These are phyloP conservation scores for Sporothrix inflata DNA, from an alignment of 2,329 filamentous ascomycete species.

Conservation along the genomic window DNA sequence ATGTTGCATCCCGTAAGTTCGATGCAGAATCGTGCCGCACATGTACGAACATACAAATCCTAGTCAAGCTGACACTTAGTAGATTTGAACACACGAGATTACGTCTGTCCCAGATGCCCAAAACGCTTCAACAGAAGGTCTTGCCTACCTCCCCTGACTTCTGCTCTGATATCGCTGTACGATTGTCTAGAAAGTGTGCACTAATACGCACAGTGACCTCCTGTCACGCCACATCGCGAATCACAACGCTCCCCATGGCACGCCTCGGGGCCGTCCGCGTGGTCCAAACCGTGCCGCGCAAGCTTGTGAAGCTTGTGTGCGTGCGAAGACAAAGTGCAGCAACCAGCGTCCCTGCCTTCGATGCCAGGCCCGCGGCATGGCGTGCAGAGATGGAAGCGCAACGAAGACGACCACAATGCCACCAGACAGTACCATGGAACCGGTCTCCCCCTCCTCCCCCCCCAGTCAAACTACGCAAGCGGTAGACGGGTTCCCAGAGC, in stretches of 20 bases:
- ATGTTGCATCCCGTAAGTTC: background rate
- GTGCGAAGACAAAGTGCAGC: conserved; percentile 9
- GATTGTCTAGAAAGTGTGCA: background rate
- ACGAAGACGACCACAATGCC: background rate
- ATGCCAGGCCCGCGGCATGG: background rate
- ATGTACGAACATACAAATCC: background rate
- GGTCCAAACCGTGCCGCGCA: background rate
- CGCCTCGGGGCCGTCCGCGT: background rate
- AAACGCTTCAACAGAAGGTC: background rate
- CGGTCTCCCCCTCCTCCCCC: no score
- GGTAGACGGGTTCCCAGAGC: background rate
- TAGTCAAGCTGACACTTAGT: background rate
- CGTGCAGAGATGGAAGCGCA: background rate
- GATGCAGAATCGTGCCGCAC: background rate
- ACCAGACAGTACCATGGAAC: background rate
- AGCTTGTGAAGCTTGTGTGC: background rate
- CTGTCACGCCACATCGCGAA: background rate
- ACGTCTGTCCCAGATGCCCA: background rate
- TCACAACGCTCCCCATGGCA: background rate
- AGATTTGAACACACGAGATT: background rate
- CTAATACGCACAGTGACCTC: background rate
- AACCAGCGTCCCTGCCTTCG: background rate
- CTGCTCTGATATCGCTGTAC: background rate
- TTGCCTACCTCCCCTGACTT: no score
- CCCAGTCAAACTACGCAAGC: background rate